Conservation (phyloP, 495 filamentous ascomycete species). For the Penicillium salamii region DNA sequence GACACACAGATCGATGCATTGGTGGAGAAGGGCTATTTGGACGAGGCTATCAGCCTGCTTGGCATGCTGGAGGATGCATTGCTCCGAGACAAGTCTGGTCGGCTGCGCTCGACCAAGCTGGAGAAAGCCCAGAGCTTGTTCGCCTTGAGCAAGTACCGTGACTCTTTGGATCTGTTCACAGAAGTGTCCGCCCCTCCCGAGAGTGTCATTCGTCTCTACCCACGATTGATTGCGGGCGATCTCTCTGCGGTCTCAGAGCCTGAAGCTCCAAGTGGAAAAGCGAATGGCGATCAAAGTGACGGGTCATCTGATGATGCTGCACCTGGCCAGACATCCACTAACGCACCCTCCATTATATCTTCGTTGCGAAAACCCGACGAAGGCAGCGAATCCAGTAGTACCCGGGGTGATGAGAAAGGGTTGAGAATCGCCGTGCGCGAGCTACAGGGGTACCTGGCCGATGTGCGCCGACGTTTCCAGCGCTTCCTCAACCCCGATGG, state of each 20-base stretch:
- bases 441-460: constrained; percentile 80
- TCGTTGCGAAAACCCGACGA: constrained; percentile 41
- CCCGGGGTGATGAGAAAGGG: constrained; percentile 50
- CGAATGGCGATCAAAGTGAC: constrained; percentile 27
- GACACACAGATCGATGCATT: constrained; percentile 87
- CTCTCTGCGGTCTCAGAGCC: constrained; percentile 57
- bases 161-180: constrained; percentile 89
- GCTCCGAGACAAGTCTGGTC: constrained; percentile 75
- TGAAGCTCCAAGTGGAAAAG: constrained; percentile 44
- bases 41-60: constrained; percentile 90
- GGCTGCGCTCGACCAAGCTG: constrained; percentile 79
- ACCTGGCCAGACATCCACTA: constrained; percentile 17
- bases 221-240: constrained; percentile 78
- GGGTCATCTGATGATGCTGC: constrained; percentile 21
- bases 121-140: constrained; percentile 87
- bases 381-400: constrained; percentile 45
- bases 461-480: constrained; percentile 77
- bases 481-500: constrained; percentile 75
- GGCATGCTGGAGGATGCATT: constrained; percentile 90
- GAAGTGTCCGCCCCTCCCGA: constrained; percentile 86
- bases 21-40: constrained; percentile 69
- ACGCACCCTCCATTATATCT: constrained; percentile 61
- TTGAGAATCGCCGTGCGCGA: constrained; percentile 75
- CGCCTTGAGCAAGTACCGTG: constrained; percentile 73
- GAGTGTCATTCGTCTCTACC: constrained; percentile 82